These are phyloP conservation scores for Tremella yokohamensis DNA, from an alignment of 768 basidiomycete species.

Conservation along the genomic window DNA sequence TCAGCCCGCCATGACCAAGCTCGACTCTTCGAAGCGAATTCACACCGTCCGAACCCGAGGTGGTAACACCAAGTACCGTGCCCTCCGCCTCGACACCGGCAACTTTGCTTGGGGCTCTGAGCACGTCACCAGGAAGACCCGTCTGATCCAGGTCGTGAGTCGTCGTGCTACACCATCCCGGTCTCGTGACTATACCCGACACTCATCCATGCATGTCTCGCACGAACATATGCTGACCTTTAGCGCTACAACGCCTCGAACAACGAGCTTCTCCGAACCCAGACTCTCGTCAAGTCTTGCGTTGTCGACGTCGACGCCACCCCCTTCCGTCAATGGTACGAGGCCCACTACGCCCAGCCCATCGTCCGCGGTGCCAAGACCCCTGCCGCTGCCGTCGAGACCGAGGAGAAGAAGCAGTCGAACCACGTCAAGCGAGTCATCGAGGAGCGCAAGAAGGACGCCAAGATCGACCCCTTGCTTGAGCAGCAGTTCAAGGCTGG, in stretches of 20 bases:
- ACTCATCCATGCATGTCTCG: too few species aligned
- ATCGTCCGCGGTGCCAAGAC: constrained; percentile 75
- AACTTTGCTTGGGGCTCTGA: constrained; percentile 99
- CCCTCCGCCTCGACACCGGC: constrained; percentile 90
- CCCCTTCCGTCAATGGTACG: constrained; percentile 99
- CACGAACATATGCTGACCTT: constrained; percentile 8
- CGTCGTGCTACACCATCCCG: neutral
- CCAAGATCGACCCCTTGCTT: constrained; percentile 85
- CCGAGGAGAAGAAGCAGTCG: constrained; percentile 70
- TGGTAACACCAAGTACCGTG: constrained; percentile 91
- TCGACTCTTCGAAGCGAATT: constrained; percentile 82
- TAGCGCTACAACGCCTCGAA: constrained; percentile 98
- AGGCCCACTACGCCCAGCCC: constrained; percentile 93
- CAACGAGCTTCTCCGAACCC: constrained; percentile 99
- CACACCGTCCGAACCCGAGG: constrained; percentile 94
- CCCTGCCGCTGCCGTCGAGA: constrained; percentile 48
- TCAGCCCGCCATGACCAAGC: constrained; percentile 94
- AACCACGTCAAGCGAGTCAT: constrained; percentile 82
- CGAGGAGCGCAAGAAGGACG: constrained; percentile 88
- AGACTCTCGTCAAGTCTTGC: constrained; percentile 94
- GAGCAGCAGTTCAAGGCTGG: constrained; percentile 89
- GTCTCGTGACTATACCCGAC: neutral
- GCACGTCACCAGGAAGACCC: constrained; percentile 88
- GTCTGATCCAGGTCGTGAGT: constrained; percentile 91
- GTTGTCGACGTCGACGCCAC: constrained; percentile 98